Conservation (phyloP, 257 asterid species). For the Nicotiana tabacum region DNA sequence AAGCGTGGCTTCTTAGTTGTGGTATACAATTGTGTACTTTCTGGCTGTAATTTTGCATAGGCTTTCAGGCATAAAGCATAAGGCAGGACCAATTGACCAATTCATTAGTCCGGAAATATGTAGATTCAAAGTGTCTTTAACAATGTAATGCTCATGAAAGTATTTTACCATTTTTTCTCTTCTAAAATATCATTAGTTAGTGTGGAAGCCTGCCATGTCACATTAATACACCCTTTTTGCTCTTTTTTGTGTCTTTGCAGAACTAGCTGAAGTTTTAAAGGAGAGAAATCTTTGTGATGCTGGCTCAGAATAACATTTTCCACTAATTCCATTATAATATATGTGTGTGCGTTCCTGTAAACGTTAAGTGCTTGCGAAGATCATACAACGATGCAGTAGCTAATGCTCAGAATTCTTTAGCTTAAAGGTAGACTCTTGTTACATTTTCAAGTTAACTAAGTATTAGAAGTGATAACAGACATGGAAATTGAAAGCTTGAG, state of each 20-base stretch:
- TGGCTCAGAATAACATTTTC: background rate
- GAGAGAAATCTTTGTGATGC: conserved; percentile 8
- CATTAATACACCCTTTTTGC: background rate
- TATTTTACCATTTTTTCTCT: background rate
- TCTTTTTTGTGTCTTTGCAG: conserved; percentile 16
- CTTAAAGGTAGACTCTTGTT: background rate
- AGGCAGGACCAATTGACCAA: background rate
- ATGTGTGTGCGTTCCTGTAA: background rate
- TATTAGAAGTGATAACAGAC: background rate
- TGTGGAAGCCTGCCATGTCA: background rate
- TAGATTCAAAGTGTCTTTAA: background rate
- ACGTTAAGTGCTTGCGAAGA: background rate
- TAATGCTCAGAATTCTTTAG: background rate
- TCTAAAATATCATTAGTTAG: background rate
- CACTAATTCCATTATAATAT: background rate
- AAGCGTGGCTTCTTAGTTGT: background rate
- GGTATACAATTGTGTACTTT: background rate
- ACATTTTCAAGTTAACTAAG: background rate
- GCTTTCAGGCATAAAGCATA: background rate
- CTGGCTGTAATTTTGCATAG: background rate
- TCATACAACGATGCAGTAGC: background rate
- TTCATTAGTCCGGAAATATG: background rate
- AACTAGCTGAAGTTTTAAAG: conserved; percentile 22
- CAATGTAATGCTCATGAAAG: background rate
- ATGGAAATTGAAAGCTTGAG: background rate